These are phyloP conservation scores for Stemphylium beticola DNA, from an alignment of 2,329 filamentous ascomycete species.

Conservation along the genomic window DNA sequence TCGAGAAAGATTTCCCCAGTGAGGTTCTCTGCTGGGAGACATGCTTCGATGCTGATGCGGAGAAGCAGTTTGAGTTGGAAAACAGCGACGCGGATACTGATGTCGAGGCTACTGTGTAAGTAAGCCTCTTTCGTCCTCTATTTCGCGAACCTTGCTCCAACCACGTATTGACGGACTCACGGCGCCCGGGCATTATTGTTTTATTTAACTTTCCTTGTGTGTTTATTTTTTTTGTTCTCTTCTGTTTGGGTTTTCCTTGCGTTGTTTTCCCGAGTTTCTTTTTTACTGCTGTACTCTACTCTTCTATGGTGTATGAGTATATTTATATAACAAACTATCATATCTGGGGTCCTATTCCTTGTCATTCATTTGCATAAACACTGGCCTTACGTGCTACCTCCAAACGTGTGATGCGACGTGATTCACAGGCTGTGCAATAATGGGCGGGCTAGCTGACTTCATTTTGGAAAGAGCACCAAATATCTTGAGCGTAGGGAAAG, in stretches of 20 bases:
- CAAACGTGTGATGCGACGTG: too few relatives aligned
- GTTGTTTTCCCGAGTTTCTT: neutral
- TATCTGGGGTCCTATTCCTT: neutral
- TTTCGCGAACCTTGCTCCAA: neutral
- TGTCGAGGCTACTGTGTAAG: constrained; percentile 10
- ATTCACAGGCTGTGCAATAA: neutral
- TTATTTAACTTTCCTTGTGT: neutral
- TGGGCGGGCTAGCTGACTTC: too few relatives aligned
- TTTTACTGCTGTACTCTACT: neutral
- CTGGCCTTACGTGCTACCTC: too few relatives aligned
- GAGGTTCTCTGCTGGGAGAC: constrained; percentile 55
- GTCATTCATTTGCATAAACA: neutral
- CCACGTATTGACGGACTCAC: constrained; percentile 12
- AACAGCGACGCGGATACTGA: constrained; percentile 9
- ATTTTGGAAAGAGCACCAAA: too few relatives aligned
- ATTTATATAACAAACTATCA: neutral
- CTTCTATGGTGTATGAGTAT: constrained; percentile 4
- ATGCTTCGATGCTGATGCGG: constrained; percentile 53
- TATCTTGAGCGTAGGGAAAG: too few relatives aligned
- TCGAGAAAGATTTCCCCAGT: constrained; percentile 53
- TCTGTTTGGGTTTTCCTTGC: neutral
- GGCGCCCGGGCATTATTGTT: constrained; percentile 4
- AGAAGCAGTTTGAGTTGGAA: constrained; percentile 29
- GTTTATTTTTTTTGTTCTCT: constrained; percentile 3
- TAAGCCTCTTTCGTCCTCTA: neutral